Evolutionary conservation across 805 yeast species (phyloP).

Genomic region (Yarrowia divulgata): DNA sequence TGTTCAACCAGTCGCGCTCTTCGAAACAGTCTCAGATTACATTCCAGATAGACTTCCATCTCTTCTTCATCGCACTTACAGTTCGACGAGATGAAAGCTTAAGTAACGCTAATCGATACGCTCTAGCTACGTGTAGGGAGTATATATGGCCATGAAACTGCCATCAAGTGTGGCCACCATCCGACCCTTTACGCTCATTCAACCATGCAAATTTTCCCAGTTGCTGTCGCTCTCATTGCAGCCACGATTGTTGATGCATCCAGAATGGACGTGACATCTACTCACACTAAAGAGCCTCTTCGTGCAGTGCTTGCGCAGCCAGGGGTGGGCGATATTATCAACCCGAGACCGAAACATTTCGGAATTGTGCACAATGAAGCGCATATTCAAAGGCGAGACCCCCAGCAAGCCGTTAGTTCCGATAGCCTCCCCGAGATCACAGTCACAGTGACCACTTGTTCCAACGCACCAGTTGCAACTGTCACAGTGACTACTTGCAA

Average conservation of each 20-base stretch:
- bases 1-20: no score
- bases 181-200: not conserved
- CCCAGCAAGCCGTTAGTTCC: not conserved
- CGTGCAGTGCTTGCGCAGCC: not conserved
- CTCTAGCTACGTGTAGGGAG: no score
- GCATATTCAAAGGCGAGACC: not conserved
- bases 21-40: no score
- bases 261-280: no score
- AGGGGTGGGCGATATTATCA: no score
- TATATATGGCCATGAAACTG: not conserved
- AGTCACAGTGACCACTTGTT: not conserved
- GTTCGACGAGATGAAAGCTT: not conserved
- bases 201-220: not conserved
- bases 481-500: slow-evolving; percentile 12
- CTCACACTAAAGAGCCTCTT: not conserved
- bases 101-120: not conserved
- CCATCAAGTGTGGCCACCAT: not conserved
- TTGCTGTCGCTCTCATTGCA: not conserved
- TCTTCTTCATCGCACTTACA: not conserved
- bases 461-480: not conserved
- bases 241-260: not conserved
- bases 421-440: not conserved
- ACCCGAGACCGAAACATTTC: no score
- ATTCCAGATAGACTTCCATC: not conserved
- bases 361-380: no score